These are phyloP conservation scores for Peribolospora kevripleyi DNA, from an alignment of 768 basidiomycete species.

Conservation along the genomic window DNA sequence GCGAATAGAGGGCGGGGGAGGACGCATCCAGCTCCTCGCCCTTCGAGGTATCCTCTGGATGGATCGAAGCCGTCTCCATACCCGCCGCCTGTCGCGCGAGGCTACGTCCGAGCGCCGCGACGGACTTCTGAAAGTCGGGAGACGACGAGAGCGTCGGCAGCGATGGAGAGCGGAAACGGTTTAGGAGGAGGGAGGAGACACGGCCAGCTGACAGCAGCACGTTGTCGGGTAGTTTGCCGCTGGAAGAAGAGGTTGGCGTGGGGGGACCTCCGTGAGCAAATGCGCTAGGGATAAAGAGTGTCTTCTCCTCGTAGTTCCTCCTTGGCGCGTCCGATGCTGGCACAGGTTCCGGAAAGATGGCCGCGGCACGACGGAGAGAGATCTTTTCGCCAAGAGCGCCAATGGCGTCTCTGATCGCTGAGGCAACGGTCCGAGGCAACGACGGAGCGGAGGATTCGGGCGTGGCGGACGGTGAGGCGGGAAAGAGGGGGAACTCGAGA, in stretches of 20 bases:
- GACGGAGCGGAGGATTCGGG: background rate
- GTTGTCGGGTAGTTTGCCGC: conserved; percentile 6
- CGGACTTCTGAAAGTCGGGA: conserved; percentile 34
- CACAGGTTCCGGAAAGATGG: conserved; percentile 16
- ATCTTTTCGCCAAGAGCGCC: conserved; percentile 26
- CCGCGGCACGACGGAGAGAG: conserved; percentile 18
- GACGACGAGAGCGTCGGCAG: conserved; percentile 24
- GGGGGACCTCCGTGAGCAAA: conserved; percentile 16
- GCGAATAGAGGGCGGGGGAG: conserved; percentile 36
- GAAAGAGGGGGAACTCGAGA: too few relatives aligned
- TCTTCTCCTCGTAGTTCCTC: background rate
- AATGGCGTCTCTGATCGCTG: conserved; percentile 22
- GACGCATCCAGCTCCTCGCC: conserved; percentile 20
- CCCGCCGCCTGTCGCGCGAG: conserved; percentile 69
- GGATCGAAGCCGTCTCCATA: conserved; percentile 33
- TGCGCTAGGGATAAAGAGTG: conserved; percentile 15
- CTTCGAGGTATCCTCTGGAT: conserved; percentile 14
- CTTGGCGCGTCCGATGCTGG: background rate
- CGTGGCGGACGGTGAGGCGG: too few relatives aligned
- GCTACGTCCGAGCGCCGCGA: conserved; percentile 34
- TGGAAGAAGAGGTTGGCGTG: background rate
- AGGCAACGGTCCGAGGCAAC: conserved; percentile 8
- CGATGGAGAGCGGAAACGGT: conserved; percentile 29
- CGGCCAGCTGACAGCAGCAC: conserved; percentile 19
- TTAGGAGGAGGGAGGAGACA: conserved; percentile 38